Percentiles rank a stretch among this genome's conserved stretches.
Conservation (phyloP, 2,329 filamentous ascomycete genomes). For the Chaetomium strumarium region DNA sequence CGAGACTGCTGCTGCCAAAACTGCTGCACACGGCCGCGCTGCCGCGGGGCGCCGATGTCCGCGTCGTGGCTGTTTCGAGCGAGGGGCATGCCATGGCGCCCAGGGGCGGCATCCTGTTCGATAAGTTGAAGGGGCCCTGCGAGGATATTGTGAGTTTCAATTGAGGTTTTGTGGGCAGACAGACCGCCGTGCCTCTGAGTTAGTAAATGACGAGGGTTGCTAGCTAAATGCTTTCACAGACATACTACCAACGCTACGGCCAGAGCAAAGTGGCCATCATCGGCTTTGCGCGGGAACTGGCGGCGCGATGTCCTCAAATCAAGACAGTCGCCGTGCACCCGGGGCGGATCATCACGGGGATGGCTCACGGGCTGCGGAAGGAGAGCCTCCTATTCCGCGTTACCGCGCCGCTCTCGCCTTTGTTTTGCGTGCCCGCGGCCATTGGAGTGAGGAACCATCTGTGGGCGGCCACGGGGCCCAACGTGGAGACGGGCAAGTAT, state of each 20-base stretch:
- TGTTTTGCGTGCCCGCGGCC: constrained; percentile 23
- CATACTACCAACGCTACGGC: constrained; percentile 21
- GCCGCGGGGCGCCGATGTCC: constrained; percentile 4
- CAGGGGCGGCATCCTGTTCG: constrained; percentile 16
- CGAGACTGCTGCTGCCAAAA: constrained; percentile 26
- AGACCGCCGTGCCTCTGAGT: no score
- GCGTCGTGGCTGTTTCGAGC: constrained; percentile 13
- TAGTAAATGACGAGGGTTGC: not conserved
- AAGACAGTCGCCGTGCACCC: constrained; percentile 22
- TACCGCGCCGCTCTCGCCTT: constrained; percentile 6
- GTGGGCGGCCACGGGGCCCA: constrained; percentile 9
- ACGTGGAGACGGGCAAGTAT: constrained; percentile 12
- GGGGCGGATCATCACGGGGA: constrained; percentile 20
- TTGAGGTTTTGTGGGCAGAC: no score
- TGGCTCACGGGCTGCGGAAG: constrained; percentile 18
- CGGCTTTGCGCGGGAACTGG: constrained; percentile 22
- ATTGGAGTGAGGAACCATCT: constrained; percentile 34
- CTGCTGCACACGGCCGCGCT: constrained; percentile 11
- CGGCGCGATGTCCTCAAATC: constrained; percentile 22
- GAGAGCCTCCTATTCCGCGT: constrained; percentile 4
- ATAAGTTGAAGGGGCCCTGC: constrained; percentile 11
- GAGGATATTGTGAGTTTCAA: not conserved
- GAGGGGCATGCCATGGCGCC: constrained; percentile 13
- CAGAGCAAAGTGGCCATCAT: constrained; percentile 28
- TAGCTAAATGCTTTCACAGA: not conserved